Base-by-base conservation (phyloP, 1,139 yeast species). In the Yamadazyma atlantica region DNA sequence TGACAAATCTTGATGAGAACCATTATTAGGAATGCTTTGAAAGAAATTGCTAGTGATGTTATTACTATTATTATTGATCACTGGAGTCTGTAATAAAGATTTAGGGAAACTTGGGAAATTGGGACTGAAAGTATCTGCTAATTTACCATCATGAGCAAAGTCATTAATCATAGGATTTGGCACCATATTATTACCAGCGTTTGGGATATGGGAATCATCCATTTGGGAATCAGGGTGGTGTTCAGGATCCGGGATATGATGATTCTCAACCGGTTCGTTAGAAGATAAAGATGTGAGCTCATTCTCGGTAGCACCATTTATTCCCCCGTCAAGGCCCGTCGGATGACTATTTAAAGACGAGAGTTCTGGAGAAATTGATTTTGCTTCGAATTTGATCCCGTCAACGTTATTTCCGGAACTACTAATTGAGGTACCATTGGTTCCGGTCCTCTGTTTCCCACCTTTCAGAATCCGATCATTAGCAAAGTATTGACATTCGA, bases 401-500 rank as follows among this genome's bases (percentile, higher is more conserved):
- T 23, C 26, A 23, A 4, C 26, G 9, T 19, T 19, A 19, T 6
- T 19, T 19, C n/a, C n/a, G n/a, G n/a, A n/a, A n/a, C n/a, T n/a
- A n/a, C 9, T 19, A 19, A 19, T 16, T n/a, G 29, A 9, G 13
- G 10, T 26, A 14, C n/a, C 4, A 8, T 19, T 9, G 16, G 30
- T 15, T n/a, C 21, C 30, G 10, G 30, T 25, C 31, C 30, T 60
- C 62, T 19, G 25, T 42, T 63, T 70, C 7, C 76, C 69, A 13
- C 80, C 80, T 41, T 79, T 57, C 32, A 78, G 72, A 11, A 69
- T 58, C 35, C 82, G 58, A 48, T 78, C 81, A 50, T 79, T 79
- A 37, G 73, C 69, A 45, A 77, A 79, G 52, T 78, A 79, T 45
- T 69, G 69, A 57, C 85, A 79, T 28, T 64, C 65, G 19, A 66